phyloP scores from a whole-genome alignment of 176 grass and related monocot species.

The Avena insularis region DNA sequence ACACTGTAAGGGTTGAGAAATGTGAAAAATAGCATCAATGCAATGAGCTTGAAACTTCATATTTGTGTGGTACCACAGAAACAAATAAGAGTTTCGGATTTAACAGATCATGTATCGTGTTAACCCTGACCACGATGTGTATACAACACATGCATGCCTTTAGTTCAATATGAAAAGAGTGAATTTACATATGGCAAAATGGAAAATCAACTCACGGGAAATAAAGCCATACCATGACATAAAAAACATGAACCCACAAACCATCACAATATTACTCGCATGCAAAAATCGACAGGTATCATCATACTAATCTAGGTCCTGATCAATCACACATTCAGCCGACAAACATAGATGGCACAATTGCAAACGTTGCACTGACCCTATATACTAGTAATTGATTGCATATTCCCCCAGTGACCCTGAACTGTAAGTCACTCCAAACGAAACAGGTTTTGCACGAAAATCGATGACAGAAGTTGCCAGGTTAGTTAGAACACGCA shows the following conservation, averaged over 20 bases:
- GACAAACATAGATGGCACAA: background rate
- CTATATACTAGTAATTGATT: background rate
- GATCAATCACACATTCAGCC: background rate
- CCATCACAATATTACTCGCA: background rate
- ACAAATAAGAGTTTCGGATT: background rate
- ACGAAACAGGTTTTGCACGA: background rate
- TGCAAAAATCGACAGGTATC: background rate
- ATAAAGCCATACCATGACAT: background rate
- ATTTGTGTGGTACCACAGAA: background rate
- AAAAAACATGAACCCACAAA: background rate
- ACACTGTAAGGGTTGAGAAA: slow-evolving; percentile 54
- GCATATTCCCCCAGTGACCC: background rate
- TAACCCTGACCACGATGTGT: background rate
- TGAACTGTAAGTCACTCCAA: background rate
- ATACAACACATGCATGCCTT: too few species aligned
- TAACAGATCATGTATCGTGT: background rate
- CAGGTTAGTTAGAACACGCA: background rate
- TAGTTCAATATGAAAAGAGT: background rate
- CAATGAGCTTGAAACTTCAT: slow-evolving; percentile 1
- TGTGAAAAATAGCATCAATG: background rate
- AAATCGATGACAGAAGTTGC: background rate
- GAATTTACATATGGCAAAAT: background rate
- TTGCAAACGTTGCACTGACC: background rate
- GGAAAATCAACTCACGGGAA: background rate
- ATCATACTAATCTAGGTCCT: background rate